phyloP scores from a whole-genome alignment of 495 filamentous ascomycete genomes.

The Aspergillus coremiiformis region DNA sequence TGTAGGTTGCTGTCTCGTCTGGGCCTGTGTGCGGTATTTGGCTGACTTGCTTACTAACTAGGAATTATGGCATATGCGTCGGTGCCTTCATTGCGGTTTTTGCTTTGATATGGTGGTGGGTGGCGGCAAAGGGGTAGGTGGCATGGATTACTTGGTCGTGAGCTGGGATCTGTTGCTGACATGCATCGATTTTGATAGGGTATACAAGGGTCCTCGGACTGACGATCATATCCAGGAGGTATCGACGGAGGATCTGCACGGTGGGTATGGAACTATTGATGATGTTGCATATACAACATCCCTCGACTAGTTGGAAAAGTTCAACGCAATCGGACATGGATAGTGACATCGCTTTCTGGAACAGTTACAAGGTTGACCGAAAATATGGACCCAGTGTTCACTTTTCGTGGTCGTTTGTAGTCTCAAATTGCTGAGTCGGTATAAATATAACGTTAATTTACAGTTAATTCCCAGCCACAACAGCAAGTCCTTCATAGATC shows the following conservation, averaged over 20 bases:
- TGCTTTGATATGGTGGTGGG: conserved; percentile 60
- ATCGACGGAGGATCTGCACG: conserved; percentile 27
- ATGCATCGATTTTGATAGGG: conserved; percentile 20
- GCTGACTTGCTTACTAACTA: conserved; percentile 7
- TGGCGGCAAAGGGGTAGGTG: conserved; percentile 50
- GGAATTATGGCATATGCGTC: conserved; percentile 64
- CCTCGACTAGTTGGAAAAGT: neutral
- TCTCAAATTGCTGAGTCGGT: neutral
- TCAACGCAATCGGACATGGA: neutral
- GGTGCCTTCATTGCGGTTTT: conserved; percentile 56
- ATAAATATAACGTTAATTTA: neutral
- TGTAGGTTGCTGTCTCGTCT: conserved; percentile 31
- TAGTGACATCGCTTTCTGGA: too few relatives aligned
- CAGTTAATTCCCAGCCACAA: conserved; percentile 62
- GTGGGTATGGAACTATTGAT: conserved; percentile 22
- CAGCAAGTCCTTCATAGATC: conserved; percentile 78
- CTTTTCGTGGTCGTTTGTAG: neutral
- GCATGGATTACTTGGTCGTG: neutral
- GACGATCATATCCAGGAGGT: conserved; percentile 38
- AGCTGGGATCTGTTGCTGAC: conserved; percentile 2
- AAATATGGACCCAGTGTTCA: neutral
- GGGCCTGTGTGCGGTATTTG: neutral
- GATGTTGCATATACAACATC: neutral
- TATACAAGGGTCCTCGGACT: conserved; percentile 51
- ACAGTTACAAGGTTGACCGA: too few relatives aligned